Evolutionary conservation across 352 stramenopile genomes (phyloP), one percentile per base, ranked within the genome.

Genomic region (Ophiocytium majus): DNA sequence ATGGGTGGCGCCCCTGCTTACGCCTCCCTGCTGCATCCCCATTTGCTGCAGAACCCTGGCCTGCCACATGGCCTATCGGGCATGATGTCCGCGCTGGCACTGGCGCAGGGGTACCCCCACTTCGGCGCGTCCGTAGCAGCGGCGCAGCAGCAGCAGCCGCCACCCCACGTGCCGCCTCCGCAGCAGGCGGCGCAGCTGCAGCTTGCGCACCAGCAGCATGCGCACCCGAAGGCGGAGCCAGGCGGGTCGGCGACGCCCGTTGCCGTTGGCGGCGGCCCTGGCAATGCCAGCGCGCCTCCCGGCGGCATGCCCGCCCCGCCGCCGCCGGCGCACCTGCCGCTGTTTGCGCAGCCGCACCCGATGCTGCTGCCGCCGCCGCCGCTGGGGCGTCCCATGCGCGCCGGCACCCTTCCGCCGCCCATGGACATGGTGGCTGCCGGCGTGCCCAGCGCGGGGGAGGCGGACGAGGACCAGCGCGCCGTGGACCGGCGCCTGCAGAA

Each of bases 401-500:
- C 5, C 43, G 43, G 5, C 5, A 14, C 43, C 5, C 43, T 57
- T 5, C 5, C 5, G 5, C 5, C 14, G 43, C 43, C 43, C 5
- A 14, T 5, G 5, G 43, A 57, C 43, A 57, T 57, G 43, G 43
- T 14, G 43, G 43, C 43, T 5, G 5, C 43, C 5, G 5, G 5
- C 5, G 5, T 14, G 5, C 5, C 43, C 5, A 14, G 5, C 5
- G 5, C 5, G 5, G 14, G 43, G 5, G 43, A 57, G 5, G 5
- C 14, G 5, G 43, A 57, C 43, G 43, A 14, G 5, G 43, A 14
- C 43, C 5, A 14, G 5, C 5, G 14, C 5, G 5, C 5, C 43
- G 5, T 78, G 66, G 66, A 78, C 32, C 66, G 66, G 32, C 32
- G 82, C 35, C 64, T 86, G 57, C 83, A 85, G 79, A 87, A 87